Evolutionary conservation across 2,329 filamentous ascomycete genomes (phyloP), one percentile per base, ranked within the genome.

Genomic region (Aspergillus puulaauensis): DNA sequence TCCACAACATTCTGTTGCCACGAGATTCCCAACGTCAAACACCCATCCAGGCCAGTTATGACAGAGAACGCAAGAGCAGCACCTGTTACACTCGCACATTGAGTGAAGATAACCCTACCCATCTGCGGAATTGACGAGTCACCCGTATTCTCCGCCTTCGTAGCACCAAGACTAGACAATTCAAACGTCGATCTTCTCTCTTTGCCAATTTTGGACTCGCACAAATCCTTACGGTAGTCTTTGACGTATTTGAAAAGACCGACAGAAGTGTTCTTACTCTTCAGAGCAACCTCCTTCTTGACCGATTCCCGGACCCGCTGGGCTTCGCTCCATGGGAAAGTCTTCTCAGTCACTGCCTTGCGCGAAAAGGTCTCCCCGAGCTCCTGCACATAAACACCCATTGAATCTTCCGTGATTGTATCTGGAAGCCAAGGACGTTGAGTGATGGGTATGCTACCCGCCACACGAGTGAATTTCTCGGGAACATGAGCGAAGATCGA

Each of bases 111-210:
- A 64, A 80, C 72, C 3, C 75, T 70, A 1, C 73, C 73, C 27
- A 80, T 70, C 17, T 58, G 63, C 63, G 71, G 64, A 7, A 58
- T 54, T 33, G 60, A 56, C 4, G 61, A 12, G 14, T 58, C 59
- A 15, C 39, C 49, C 6, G 50, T 33, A 19, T 49, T 41, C 15
- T 56, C 55, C 2, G 50, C 41, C 14, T 62, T 63, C 46, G 77
- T 69, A 2, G 74, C 64, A 0, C 80, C 80, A 4, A 82, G 53
- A 63, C 80, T 82, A 0, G 79, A 80, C 7, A 82, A 56, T 60
- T 82, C 79, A 21, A 75, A 79, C 8, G 70, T 74, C 15, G 65
- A 62, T 1, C 63, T 66, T 2, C 80, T 68, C 3, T 69, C 62
- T 44, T 74, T 73, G 3, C 79, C 79, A 2, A 79, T 19, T 50